phyloP scores from a whole-genome alignment of 2,329 filamentous ascomycete species.

The Penicillium brevicompactum region DNA sequence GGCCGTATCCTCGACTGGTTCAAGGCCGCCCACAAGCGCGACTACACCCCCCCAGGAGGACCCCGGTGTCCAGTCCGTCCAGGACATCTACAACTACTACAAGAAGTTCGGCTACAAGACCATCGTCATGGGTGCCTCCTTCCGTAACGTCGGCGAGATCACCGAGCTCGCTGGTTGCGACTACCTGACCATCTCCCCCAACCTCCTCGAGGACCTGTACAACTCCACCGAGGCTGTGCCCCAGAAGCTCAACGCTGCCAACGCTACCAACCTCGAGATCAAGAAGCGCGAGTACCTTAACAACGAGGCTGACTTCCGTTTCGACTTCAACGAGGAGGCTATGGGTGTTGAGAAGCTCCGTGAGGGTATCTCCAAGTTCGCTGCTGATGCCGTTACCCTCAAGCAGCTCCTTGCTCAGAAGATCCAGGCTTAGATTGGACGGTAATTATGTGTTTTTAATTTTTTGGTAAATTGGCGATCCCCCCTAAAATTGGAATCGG shows the following conservation, averaged over 20 bases:
- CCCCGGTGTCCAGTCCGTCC: constrained; percentile 92
- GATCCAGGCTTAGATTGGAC: constrained; percentile 56
- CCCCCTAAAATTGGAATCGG: constrained; percentile 27
- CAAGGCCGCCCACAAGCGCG: constrained; percentile 95
- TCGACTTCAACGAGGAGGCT: constrained; percentile 99
- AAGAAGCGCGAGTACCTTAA: constrained; percentile 89
- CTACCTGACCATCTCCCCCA: constrained; percentile 98
- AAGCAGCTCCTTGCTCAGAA: constrained; percentile 91
- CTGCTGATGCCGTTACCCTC: constrained; percentile 89
- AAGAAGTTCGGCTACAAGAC: constrained; percentile 99
- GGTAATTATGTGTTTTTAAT: constrained; percentile 9
- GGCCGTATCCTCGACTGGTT: constrained; percentile 99
- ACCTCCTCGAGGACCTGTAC: constrained; percentile 89
- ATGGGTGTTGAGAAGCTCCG: constrained; percentile 99
- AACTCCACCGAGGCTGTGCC: constrained; percentile 81
- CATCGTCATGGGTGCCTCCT: constrained; percentile 99
- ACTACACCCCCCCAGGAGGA: constrained; percentile 86
- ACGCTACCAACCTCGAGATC: constrained; percentile 70
- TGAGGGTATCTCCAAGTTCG: constrained; percentile 99
- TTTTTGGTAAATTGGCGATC: constrained; percentile 30
- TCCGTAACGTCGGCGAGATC: constrained; percentile 95
- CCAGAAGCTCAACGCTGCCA: constrained; percentile 82
- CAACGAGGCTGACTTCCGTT: constrained; percentile 89
- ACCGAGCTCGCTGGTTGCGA: constrained; percentile 97
- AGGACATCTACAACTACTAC: constrained; percentile 99